Evolutionary conservation across 495 filamentous ascomycete species (phyloP).

Genomic region (Podospora bellae-mahoneyi): DNA sequence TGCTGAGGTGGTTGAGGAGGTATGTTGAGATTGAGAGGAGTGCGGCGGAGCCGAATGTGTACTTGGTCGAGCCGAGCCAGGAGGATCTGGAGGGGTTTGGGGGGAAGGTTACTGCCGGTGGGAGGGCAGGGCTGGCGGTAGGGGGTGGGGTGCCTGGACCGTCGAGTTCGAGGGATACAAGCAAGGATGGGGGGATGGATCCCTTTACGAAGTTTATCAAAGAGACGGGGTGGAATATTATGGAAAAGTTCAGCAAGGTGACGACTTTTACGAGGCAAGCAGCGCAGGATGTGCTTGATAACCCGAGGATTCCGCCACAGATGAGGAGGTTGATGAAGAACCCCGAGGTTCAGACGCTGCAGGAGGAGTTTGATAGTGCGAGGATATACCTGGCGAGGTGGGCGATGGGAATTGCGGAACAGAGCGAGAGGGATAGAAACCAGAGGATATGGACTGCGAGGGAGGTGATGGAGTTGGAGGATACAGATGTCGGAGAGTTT

Average conservation of each 20-base stretch:
- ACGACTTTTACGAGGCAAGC: constrained; percentile 92
- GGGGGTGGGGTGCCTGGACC: constrained; percentile 21
- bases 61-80: constrained; percentile 79
- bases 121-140: constrained; percentile 33
- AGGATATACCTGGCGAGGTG: constrained; percentile 89
- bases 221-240: constrained; percentile 90
- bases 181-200: constrained; percentile 78
- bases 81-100: constrained; percentile 85
- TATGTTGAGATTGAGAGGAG: constrained; percentile 82
- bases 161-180: constrained; percentile 14
- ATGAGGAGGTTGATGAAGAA: constrained; percentile 80
- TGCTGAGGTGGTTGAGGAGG: constrained; percentile 80
- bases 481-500: constrained; percentile 91
- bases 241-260: constrained; percentile 93
- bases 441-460: constrained; percentile 88
- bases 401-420: constrained; percentile 98
- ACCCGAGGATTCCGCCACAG: constrained; percentile 82
- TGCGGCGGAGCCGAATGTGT: constrained; percentile 78
- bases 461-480: constrained; percentile 89
- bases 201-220: constrained; percentile 92
- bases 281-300: constrained; percentile 86
- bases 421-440: constrained; percentile 80
- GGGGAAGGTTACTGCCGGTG: constrained; percentile 49
- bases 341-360: constrained; percentile 90
- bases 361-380: constrained; percentile 96